Evolutionary conservation across 768 basidiomycete species (phyloP).

Genomic region (Lactifluus piperatus): DNA sequence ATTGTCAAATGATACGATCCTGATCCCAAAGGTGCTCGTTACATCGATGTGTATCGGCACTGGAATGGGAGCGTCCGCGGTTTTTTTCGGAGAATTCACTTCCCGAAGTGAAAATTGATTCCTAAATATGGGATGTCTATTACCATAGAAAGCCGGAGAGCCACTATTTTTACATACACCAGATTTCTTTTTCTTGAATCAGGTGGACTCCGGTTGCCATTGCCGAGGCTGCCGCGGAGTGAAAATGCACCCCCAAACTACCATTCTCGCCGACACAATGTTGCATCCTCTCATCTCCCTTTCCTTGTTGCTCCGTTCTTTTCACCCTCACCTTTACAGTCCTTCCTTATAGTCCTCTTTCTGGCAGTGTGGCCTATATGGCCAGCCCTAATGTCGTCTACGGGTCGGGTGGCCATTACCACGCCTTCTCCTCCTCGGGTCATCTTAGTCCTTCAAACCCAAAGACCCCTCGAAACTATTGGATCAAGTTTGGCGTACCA

Average conservation of each 20-base stretch:
- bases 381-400: slow-evolving; percentile 36
- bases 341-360: slow-evolving; percentile 11
- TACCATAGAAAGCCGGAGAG: no score
- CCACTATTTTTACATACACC: no score
- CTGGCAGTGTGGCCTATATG: slow-evolving; percentile 35
- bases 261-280: no score
- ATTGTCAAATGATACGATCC: background rate
- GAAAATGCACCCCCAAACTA: no score
- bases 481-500: slow-evolving; percentile 71
- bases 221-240: background rate
- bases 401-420: slow-evolving; percentile 59
- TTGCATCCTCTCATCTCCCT: slow-evolving; percentile 8
- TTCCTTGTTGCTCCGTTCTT: slow-evolving; percentile 17
- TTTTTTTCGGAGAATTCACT: slow-evolving; percentile 50
- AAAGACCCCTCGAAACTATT: slow-evolving; percentile 54
- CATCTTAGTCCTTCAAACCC: slow-evolving; percentile 45
- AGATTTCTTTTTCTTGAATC: no score
- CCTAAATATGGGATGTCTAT: no score
- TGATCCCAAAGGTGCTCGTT: slow-evolving; percentile 50
- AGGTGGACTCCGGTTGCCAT: no score
- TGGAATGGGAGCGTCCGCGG: slow-evolving; percentile 85
- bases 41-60: slow-evolving; percentile 86
- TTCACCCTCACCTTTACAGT: background rate
- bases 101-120: background rate
- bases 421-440: slow-evolving; percentile 64